Evolutionary conservation across 208 protist species (phyloP), one percentile per base, ranked within the genome.

Genomic region (Crithidia acanthocephali): DNA sequence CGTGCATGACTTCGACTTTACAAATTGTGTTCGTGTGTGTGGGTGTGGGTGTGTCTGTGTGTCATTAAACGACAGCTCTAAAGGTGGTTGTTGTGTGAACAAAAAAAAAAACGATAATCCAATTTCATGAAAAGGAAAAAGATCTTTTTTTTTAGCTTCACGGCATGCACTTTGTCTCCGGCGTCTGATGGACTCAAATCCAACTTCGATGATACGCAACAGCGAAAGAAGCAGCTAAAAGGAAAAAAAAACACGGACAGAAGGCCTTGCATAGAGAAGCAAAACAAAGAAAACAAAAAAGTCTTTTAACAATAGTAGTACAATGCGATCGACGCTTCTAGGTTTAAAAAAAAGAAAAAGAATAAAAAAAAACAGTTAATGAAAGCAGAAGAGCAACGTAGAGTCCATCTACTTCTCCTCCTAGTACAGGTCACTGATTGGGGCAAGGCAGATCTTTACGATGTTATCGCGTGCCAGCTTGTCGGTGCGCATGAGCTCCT

Each of bases 391-490:
- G 11, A 40, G 35, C 35, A 40, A n/a, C 37, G 6, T 42, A 13
- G 13, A 42, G 37, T 42, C 13, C 37, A 42, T 42, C 13, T 42
- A 37, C n/a, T n/a, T 40, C 35, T 11, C 35, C 35, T 3, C 15
- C 52, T 68, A 94, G 65, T 94, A 94, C 52, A 90, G 40, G 25
- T 85, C 88, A 60, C 84, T 91, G 28, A 84, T 88, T 8, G 88
- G 88, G 0, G 73, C 72, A 18, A 94, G 53, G 59, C 86, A 94
- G 11, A 94, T 76, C 73, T 94, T 94, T 16, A 94, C 77, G 13
- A 66, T 83, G 74, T 92, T 85, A 48, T 92, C 75, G 22, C 79
- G 77, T 25, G 82, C 86, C 47, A 94, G 72, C 61, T 87, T 79
- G 73, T 91, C 81, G 0, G 81, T 88, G 13, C 79, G 76, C 76